Percentiles rank a stretch among this genome's conserved stretches.
Conservation (phyloP, 2,329 filamentous ascomycete species). For the Ascochyta lentis region DNA sequence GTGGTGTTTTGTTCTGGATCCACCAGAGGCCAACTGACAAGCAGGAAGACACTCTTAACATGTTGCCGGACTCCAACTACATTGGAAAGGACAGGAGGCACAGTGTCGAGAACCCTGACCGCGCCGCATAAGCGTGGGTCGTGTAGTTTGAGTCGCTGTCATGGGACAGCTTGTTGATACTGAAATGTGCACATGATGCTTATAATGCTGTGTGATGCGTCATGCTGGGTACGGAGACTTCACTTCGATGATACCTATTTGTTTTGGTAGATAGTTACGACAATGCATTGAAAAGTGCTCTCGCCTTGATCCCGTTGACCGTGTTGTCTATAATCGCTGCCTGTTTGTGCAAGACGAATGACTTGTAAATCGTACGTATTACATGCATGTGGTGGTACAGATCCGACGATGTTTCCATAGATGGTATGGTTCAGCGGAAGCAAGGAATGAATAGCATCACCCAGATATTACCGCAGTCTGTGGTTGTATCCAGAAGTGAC, state of each 20-base stretch:
- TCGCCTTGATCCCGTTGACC: not conserved
- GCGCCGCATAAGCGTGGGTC: slow-evolving; percentile 14
- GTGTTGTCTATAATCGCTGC: too few relatives aligned
- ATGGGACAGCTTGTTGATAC: not conserved
- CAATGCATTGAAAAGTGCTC: slow-evolving; percentile 5
- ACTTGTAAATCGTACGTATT: too few relatives aligned
- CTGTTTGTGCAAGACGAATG: too few relatives aligned
- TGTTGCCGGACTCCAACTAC: slow-evolving; percentile 55
- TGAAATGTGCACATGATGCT: not conserved
- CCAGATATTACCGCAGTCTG: too few relatives aligned
- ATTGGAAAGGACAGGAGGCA: slow-evolving; percentile 40
- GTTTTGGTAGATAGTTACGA: slow-evolving; percentile 5
- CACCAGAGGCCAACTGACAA: slow-evolving; percentile 69
- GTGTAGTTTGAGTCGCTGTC: not conserved
- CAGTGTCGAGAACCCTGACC: slow-evolving; percentile 28
- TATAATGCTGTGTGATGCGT: not conserved
- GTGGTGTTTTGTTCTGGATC: slow-evolving; percentile 71
- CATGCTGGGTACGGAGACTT: not conserved
- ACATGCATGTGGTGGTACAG: too few relatives aligned
- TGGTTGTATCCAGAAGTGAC: too few relatives aligned
- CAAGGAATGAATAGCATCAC: too few relatives aligned
- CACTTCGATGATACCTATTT: slow-evolving; percentile 17
- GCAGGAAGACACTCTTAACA: slow-evolving; percentile 73
- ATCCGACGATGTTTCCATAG: too few relatives aligned
- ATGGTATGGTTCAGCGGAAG: too few relatives aligned